Percentiles rank a stretch among this genome's conserved stretches.
These are phyloP conservation scores for Madurella mycetomatis DNA, from an alignment of 2,329 filamentous ascomycete genomes.

Conservation along the genomic window DNA sequence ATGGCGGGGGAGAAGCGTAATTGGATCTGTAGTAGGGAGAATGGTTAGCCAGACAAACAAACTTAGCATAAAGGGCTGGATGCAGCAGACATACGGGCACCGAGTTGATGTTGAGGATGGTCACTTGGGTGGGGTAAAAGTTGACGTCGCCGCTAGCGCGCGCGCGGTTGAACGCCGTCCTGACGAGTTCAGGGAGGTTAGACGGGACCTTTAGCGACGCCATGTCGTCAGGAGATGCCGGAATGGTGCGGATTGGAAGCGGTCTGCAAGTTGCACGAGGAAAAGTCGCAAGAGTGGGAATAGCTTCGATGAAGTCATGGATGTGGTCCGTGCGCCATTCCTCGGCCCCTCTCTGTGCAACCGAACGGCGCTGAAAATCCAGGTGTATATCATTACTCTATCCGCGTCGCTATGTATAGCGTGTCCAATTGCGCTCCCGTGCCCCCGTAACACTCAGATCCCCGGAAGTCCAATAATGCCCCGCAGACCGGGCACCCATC, in stretches of 20 bases:
- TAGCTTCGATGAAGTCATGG: constrained; percentile 30
- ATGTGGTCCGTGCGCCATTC: constrained; percentile 19
- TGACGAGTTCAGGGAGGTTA: constrained; percentile 50
- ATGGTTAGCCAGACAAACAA: not conserved
- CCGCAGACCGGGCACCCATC: constrained; percentile 45
- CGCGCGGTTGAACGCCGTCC: constrained; percentile 45
- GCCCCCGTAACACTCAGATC: constrained; percentile 34
- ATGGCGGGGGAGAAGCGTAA: constrained; percentile 66
- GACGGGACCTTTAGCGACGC: constrained; percentile 38
- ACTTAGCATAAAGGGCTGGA: not conserved
- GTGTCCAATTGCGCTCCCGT: not conserved
- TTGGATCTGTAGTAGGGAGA: constrained; percentile 53
- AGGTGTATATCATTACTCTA: not conserved
- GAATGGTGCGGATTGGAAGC: constrained; percentile 17
- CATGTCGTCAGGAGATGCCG: constrained; percentile 30
- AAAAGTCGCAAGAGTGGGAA: constrained; percentile 14
- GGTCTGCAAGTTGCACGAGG: constrained; percentile 4
- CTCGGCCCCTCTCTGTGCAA: too few species aligned
- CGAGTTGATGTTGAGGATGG: constrained; percentile 41
- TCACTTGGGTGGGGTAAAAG: constrained; percentile 52
- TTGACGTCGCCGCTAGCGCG: constrained; percentile 44
- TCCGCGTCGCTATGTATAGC: not conserved
- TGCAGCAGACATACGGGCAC: constrained; percentile 37
- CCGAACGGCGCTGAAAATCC: too few species aligned
- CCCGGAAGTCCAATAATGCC: constrained; percentile 48